Conservation (phyloP, 1,284 basidiomycete genomes). For the Takashimella tepidaria region DNA sequence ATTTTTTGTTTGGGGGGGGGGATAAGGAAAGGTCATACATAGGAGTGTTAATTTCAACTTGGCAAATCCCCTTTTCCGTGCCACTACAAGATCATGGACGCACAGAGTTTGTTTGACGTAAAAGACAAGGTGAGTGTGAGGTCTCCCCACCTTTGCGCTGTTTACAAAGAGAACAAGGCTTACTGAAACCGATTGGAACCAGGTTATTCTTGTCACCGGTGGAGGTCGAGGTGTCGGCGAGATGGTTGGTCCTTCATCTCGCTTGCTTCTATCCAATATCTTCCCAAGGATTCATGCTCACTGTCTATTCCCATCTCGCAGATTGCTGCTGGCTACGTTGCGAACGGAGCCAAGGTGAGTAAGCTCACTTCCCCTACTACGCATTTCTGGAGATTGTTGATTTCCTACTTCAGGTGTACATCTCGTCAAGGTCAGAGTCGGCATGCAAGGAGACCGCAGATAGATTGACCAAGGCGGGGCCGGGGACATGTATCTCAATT, state of each 20-base stretch:
- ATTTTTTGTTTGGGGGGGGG: too few species aligned
- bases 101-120: constrained; percentile 56
- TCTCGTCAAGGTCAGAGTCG: constrained; percentile 58
- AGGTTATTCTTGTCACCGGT: constrained; percentile 63
- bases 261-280: background rate
- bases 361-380: background rate
- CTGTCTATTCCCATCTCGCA: constrained; percentile 25
- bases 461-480: constrained; percentile 56
- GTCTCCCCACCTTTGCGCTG: background rate
- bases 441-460: constrained; percentile 58
- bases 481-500: constrained; percentile 57
- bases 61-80: too few species aligned
- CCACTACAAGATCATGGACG: constrained; percentile 26
- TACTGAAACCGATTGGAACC: constrained; percentile 15
- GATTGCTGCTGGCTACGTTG: constrained; percentile 64
- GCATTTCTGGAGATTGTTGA: too few species aligned
- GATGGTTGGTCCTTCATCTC: constrained; percentile 55
- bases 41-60: too few species aligned
- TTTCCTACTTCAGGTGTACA: constrained; percentile 54
- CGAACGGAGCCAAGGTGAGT: constrained; percentile 59
- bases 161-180: background rate
- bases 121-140: constrained; percentile 52
- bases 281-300: background rate
- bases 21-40: too few species aligned
- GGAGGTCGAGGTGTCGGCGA: constrained; percentile 66